A percentile compares a stretch with the other conserved stretches of the same genome.
phyloP scores from a whole-genome alignment of 148 eudicot species.

The Bassia scoparia region DNA sequence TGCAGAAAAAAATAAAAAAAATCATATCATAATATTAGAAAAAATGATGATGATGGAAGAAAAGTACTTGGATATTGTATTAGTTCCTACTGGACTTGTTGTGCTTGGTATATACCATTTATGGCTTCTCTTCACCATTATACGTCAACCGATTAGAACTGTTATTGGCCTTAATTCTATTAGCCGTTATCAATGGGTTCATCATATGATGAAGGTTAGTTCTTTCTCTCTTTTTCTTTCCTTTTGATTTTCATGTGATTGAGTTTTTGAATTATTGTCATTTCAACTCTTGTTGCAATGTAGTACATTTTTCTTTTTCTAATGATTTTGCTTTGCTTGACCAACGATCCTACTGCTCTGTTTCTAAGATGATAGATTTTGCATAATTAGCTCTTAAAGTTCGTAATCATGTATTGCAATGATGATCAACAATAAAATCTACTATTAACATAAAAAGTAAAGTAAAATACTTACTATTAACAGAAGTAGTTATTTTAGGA shows the following conservation, averaged over 20 bases:
- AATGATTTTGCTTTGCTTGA: no score
- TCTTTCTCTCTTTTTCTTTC: neutral
- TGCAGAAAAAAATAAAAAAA: neutral
- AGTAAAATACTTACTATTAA: no score
- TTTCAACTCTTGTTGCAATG: no score
- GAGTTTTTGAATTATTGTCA: no score
- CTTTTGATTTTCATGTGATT: neutral
- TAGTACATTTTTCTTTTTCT: no score
- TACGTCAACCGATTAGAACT: conserved; percentile 14
- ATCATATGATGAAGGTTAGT: conserved; percentile 35
- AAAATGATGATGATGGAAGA: conserved; percentile 12
- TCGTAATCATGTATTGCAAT: no score
- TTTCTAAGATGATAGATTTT: no score
- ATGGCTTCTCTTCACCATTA: conserved; percentile 24
- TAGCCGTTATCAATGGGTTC: conserved; percentile 30
- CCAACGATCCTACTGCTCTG: no score
- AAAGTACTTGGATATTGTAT: conserved; percentile 20
- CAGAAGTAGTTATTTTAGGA: no score
- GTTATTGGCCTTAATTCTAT: conserved; percentile 26
- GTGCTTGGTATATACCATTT: conserved; percentile 26
- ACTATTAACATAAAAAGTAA: no score
- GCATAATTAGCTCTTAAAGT: no score
- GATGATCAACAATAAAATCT: no score
- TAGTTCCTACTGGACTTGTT: conserved; percentile 29
- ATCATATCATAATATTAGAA: neutral